These are phyloP conservation scores for Blumeria hordei DNA, from an alignment of 2,329 filamentous ascomycete genomes.

Conservation along the genomic window DNA sequence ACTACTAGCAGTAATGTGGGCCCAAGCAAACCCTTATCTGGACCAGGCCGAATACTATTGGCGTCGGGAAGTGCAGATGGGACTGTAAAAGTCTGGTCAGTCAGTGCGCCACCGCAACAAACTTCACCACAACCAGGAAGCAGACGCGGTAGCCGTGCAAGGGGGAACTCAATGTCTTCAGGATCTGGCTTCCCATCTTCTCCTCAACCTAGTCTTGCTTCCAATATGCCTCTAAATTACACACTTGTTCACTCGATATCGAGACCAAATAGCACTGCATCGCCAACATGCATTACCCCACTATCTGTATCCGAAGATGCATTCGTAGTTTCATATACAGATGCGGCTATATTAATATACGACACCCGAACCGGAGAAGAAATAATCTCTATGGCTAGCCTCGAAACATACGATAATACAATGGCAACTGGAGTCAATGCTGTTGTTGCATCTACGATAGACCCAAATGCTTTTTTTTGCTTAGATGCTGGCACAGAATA, in stretches of 20 bases:
- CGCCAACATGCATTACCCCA: constrained; percentile 80
- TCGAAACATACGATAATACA: constrained; percentile 82
- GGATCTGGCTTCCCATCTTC: constrained; percentile 78
- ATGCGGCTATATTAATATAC: constrained; percentile 76
- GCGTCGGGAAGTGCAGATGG: constrained; percentile 82
- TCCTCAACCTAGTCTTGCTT: constrained; percentile 71
- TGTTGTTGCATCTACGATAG: constrained; percentile 66
- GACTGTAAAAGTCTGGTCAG: constrained; percentile 78
- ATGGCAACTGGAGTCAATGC: constrained; percentile 67
- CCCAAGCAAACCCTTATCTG: constrained; percentile 39
- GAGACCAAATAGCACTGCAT: constrained; percentile 41
- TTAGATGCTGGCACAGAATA: constrained; percentile 38
- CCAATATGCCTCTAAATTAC: constrained; percentile 65
- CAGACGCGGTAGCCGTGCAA: constrained; percentile 50
- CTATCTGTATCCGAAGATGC: constrained; percentile 61
- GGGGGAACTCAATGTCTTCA: constrained; percentile 83
- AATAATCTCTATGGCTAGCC: constrained; percentile 74
- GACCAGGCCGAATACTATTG: constrained; percentile 66
- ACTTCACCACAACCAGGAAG: constrained; percentile 53
- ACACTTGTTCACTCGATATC: constrained; percentile 72
- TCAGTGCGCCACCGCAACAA: constrained; percentile 70
- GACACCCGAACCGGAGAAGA: constrained; percentile 75
- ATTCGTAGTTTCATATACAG: constrained; percentile 81
- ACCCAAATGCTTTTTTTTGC: constrained; percentile 41
- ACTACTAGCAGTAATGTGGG: constrained; percentile 65